A percentile compares a stretch with the other conserved stretches of the same genome.
Conservation (phyloP, 768 basidiomycete species). For the Mycena floridula region DNA sequence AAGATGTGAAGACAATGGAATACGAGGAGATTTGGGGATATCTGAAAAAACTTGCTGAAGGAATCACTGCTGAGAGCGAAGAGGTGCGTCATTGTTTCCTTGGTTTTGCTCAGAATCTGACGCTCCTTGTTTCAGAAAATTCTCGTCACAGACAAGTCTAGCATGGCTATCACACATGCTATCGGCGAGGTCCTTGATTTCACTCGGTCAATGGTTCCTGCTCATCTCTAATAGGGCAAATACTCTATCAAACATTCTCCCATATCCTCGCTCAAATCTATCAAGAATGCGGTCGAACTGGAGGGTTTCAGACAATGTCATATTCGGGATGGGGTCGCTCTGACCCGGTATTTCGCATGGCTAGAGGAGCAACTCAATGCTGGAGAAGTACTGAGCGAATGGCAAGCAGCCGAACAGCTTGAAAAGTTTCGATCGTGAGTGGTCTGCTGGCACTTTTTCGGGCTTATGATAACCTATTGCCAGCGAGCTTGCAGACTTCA, state of each 20-base stretch:
- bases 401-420: slow-evolving; percentile 71
- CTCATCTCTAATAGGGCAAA: slow-evolving; percentile 38
- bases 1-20: slow-evolving; percentile 56
- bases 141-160: slow-evolving; percentile 71
- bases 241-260: slow-evolving; percentile 63
- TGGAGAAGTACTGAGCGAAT: slow-evolving; percentile 65
- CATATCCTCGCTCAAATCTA: slow-evolving; percentile 70
- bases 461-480: background rate
- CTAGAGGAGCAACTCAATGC: slow-evolving; percentile 74
- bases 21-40: slow-evolving; percentile 67
- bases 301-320: slow-evolving; percentile 88
- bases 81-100: background rate
- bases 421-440: slow-evolving; percentile 78
- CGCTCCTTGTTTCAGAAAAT: slow-evolving; percentile 48
- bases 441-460: background rate
- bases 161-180: slow-evolving; percentile 75
- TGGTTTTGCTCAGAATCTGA: background rate
- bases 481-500: slow-evolving; percentile 75
- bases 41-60: slow-evolving; percentile 42
- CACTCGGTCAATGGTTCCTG: background rate
- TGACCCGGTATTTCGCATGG: slow-evolving; percentile 92
- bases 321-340: slow-evolving; percentile 83
- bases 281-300: slow-evolving; percentile 77
- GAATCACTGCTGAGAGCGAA: slow-evolving; percentile 16
- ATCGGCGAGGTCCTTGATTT: slow-evolving; percentile 50